Conservation (phyloP, 2,329 filamentous ascomycete species). For the Aspergillus thermomutatus region DNA sequence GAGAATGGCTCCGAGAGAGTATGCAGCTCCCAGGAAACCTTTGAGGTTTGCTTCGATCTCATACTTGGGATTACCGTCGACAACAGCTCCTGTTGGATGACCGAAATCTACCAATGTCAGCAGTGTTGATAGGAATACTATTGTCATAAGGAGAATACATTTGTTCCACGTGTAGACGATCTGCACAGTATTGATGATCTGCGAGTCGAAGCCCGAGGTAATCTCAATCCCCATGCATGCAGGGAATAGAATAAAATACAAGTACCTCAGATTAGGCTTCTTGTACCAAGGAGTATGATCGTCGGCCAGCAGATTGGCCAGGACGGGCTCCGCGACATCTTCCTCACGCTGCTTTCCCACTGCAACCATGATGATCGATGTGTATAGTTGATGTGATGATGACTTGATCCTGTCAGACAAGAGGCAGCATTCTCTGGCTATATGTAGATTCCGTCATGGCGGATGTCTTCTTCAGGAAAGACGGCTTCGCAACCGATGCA, state of each 20-base stretch:
- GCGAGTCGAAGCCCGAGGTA: conserved; percentile 58
- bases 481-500: too few relatives aligned
- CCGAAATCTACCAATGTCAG: conserved; percentile 17
- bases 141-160: conserved; percentile 24
- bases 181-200: conserved; percentile 46
- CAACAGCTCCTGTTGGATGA: conserved; percentile 16
- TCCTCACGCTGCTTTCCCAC: conserved; percentile 23
- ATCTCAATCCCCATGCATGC: conserved; percentile 63
- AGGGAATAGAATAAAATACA: conserved; percentile 59
- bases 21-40: conserved; percentile 58
- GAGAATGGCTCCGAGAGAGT: conserved; percentile 58
- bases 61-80: conserved; percentile 17
- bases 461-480: too few relatives aligned
- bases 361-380: conserved; percentile 16
- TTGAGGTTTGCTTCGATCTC: conserved; percentile 19
- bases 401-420: not conserved
- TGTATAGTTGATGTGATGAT: conserved; percentile 4
- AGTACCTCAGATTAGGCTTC: conserved; percentile 56
- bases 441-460: not conserved
- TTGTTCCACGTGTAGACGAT: conserved; percentile 38
- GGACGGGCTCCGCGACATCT: conserved; percentile 20
- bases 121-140: too few relatives aligned
- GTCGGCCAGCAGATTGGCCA: conserved; percentile 17
- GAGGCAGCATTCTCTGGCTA: not conserved
- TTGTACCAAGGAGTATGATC: conserved; percentile 52